Conservation (phyloP, 192 early-diverging fungal genomes). For the Cladochytrium replicatum region DNA sequence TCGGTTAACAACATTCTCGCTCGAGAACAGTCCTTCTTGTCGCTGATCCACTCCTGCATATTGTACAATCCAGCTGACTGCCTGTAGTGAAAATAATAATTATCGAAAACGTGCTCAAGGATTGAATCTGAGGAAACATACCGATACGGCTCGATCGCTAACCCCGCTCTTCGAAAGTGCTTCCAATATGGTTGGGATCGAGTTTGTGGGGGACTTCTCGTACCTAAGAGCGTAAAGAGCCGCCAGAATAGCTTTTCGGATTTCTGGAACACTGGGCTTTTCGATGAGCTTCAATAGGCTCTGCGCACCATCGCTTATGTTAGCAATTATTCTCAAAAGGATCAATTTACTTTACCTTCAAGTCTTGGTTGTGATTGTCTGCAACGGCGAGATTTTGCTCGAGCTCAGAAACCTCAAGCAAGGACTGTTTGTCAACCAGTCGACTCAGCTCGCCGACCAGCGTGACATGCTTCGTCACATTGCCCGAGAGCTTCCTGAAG, state of each 20-base stretch:
- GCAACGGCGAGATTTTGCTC: conserved; percentile 89
- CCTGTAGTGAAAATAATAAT: conserved; percentile 22
- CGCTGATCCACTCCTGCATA: conserved; percentile 72
- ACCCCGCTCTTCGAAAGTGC: conserved; percentile 61
- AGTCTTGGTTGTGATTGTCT: conserved; percentile 75
- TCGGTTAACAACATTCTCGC: conserved; percentile 73
- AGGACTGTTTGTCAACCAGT: conserved; percentile 54
- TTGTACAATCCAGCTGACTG: conserved; percentile 60
- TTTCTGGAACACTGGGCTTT: conserved; percentile 53
- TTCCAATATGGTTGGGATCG: conserved; percentile 61
- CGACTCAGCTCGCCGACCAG: conserved; percentile 93
- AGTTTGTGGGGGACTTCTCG: conserved; percentile 70
- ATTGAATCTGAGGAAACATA: conserved; percentile 25
- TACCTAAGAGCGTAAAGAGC: conserved; percentile 86
- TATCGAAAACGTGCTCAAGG: no score
- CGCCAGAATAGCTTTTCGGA: conserved; percentile 69
- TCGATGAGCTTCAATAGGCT: conserved; percentile 60
- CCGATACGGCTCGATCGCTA: conserved; percentile 59
- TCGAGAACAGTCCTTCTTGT: conserved; percentile 82
- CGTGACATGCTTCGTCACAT: conserved; percentile 96
- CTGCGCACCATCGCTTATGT: conserved; percentile 23
- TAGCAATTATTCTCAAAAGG: not conserved
- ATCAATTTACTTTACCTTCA: conserved; percentile 48
- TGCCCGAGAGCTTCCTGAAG: conserved; percentile 89
- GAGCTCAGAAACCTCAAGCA: conserved; percentile 83